A percentile compares a stretch with the other conserved stretches of the same genome.
Conservation (phyloP, 495 filamentous ascomycete species). For the Oidiodendron maius region DNA sequence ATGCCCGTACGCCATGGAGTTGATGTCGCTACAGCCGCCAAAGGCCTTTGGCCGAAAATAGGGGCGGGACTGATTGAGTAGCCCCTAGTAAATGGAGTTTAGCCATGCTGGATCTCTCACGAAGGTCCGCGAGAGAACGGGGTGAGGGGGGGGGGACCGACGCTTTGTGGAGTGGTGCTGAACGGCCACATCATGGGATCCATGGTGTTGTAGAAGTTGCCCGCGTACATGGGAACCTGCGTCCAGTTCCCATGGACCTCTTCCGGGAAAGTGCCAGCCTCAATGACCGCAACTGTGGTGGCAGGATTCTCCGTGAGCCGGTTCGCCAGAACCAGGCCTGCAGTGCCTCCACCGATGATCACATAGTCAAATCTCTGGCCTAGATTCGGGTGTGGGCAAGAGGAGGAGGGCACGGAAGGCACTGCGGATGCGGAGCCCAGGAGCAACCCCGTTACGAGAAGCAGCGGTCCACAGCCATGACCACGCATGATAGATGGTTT, state of each 20-base stretch:
- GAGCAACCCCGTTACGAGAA: too few species aligned
- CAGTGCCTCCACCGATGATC: not conserved
- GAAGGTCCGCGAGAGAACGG: not conserved
- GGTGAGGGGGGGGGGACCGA: too few species aligned
- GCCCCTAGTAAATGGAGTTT: too few species aligned
- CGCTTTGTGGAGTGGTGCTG: too few species aligned
- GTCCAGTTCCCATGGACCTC: constrained; percentile 38
- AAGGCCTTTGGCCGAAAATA: constrained; percentile 43
- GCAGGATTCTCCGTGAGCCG: constrained; percentile 39
- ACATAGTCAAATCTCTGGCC: constrained; percentile 2
- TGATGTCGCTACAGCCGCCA: constrained; percentile 45
- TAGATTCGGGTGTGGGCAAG: too few species aligned
- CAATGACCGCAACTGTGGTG: constrained; percentile 43
- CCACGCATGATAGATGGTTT: too few species aligned
- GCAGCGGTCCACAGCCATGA: too few species aligned
- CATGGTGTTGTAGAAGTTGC: not conserved
- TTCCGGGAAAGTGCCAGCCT: constrained; percentile 37
- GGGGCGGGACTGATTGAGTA: too few species aligned
- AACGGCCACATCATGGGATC: too few species aligned
- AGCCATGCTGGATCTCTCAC: too few species aligned
- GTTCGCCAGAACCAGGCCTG: not conserved
- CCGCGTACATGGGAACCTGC: constrained; percentile 30
- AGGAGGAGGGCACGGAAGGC: too few species aligned
- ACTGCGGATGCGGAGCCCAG: too few species aligned
- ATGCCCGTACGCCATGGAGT: constrained; percentile 33